Evolutionary conservation across 176 grass and related monocot species (phyloP), one percentile per base, ranked within the genome.

Genomic region (Oryza brachyantha): DNA sequence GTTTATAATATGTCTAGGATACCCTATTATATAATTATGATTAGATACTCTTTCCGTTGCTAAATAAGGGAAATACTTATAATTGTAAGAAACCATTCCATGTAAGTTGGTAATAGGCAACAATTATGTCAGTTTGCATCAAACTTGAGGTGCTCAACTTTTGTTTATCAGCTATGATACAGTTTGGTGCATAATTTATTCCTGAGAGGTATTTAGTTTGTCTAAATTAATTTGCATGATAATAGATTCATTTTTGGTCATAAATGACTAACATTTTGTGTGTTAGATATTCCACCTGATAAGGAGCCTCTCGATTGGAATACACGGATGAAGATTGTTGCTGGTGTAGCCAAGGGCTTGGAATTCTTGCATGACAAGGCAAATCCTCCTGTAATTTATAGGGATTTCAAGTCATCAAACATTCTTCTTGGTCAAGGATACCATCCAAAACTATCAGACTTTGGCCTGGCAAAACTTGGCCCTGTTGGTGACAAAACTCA

Each of bases 331-430:
- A 93, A 97, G 84, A 97, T 97, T 72, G 93, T 90, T 78, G 90
- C 93, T 63, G 93, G 93, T 86, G 93, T 90, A 38, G 93, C 93
- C 10, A 93, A 93, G 79, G 93, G 93, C 55, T 86, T 97, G 64
- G 90, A 97, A 80, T 86, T 91, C 87, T 87, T 97, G 66, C 93
- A 97, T 78, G 93, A 97, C 81, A 93, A 93, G 73, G 83, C 90
- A 81, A 93, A 80, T 61, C 93, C 93, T 19, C 93, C 93, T 50
- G 88, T 97, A 69, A 97, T 97, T 80, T 97, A 90, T 68, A 78
- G 93, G 36, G 93, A 97, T 81, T 97, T 97, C 74, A 97, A 97
- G 75, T 90, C 93, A n/a, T 97, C 93, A 60, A 97, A 97, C 58
- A 97, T 97, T 87, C 88, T 97, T 71, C 86, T 97, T 70, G 85